Evolutionary conservation across 2,329 filamentous ascomycete genomes (phyloP).

Genomic region (Balansia obtecta): DNA sequence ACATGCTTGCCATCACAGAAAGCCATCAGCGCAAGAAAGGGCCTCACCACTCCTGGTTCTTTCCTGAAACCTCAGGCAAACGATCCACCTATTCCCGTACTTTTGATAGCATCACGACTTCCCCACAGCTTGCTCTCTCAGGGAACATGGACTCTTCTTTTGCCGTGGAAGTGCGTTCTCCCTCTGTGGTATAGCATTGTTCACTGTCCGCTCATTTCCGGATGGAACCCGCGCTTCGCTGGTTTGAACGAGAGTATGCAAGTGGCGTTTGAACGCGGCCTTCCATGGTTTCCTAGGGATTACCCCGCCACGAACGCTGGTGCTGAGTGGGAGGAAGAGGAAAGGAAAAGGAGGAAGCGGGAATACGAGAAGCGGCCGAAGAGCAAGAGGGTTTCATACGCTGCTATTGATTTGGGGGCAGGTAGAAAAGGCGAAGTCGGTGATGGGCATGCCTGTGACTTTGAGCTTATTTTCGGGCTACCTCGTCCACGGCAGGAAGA

Average conservation of each 20-base stretch:
- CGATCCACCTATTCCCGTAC: conserved; percentile 68
- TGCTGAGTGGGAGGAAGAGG: conserved; percentile 59
- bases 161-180: conserved; percentile 82
- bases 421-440: conserved; percentile 74
- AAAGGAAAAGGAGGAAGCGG: conserved; percentile 58
- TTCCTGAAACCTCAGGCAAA: conserved; percentile 40
- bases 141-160: conserved; percentile 69
- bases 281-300: conserved; percentile 80
- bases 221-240: conserved; percentile 70
- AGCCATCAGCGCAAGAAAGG: conserved; percentile 65
- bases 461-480: conserved; percentile 50
- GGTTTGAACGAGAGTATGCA: conserved; percentile 72
- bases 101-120: conserved; percentile 51
- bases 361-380: conserved; percentile 71
- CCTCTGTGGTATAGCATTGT: conserved; percentile 80
- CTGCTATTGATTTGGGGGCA: conserved; percentile 59
- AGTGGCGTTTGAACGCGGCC: conserved; percentile 64
- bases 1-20: conserved; percentile 62
- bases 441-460: conserved; percentile 71
- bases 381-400: conserved; percentile 67
- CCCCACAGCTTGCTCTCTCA: conserved; percentile 36
- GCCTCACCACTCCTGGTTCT: conserved; percentile 47
- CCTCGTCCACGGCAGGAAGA: conserved; percentile 5
- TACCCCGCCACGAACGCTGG: conserved; percentile 70
- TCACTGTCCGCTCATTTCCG: conserved; percentile 67